These are phyloP conservation scores for Pogostemon cablin DNA, from an alignment of 257 asterid species.

Conservation along the genomic window DNA sequence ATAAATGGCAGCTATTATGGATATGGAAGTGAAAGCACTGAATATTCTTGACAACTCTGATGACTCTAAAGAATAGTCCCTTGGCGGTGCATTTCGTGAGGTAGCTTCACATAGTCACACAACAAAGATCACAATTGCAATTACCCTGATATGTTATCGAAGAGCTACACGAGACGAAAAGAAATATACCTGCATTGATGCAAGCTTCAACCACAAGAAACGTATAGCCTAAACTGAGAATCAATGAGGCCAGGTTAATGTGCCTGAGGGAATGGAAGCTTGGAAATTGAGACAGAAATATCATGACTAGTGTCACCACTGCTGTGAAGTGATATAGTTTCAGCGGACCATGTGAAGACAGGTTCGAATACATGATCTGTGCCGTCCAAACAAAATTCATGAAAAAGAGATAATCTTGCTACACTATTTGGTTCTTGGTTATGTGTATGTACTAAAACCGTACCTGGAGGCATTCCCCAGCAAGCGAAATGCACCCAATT, in stretches of 20 bases:
- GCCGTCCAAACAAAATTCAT: slow-evolving; percentile 30
- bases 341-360: slow-evolving; percentile 71
- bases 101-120: slow-evolving; percentile 44
- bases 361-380: slow-evolving; percentile 82
- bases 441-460: slow-evolving; percentile 5
- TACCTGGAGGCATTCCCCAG: slow-evolving; percentile 97
- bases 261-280: slow-evolving; percentile 97
- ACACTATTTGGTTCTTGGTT: not conserved
- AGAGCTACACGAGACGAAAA: too few species aligned
- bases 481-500: slow-evolving; percentile 80
- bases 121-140: not conserved
- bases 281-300: slow-evolving; percentile 87
- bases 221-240: slow-evolving; percentile 83
- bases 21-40: slow-evolving; percentile 85
- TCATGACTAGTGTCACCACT: slow-evolving; percentile 83
- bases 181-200: slow-evolving; percentile 62
- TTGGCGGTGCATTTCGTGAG: slow-evolving; percentile 69
- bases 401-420: not conserved
- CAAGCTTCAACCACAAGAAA: slow-evolving; percentile 93
- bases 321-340: slow-evolving; percentile 84
- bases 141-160: too few species aligned
- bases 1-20: slow-evolving; percentile 91
- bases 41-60: slow-evolving; percentile 60
- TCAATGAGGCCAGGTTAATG: slow-evolving; percentile 70
- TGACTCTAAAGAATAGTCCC: slow-evolving; percentile 75